Base-by-base conservation (phyloP, 2,329 filamentous ascomycete genomes). In the Fusarium camptoceras region DNA sequence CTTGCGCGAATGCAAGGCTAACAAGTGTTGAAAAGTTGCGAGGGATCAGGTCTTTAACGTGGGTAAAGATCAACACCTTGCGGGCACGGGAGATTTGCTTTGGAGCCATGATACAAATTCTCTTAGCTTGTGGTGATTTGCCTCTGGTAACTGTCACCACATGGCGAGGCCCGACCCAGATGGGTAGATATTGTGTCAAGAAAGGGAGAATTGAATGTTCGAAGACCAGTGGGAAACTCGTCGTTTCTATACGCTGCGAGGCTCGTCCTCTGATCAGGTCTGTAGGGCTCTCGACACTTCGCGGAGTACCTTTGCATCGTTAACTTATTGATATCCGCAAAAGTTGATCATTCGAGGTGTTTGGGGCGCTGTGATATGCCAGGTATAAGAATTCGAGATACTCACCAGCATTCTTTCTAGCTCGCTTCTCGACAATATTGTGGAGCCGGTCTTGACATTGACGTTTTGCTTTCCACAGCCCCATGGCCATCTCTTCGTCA, bases 141-240 rank as follows among this genome's bases (percentile, higher is more conserved):
- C 81, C 82, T 24, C 80, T 76, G 10, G 72, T 77, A 31, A 82
- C 79, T 50, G 76, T 81, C 63, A 84, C 76, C 49, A 80, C 76
- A 54, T 84, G 80, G 9, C 78, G 77, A 0, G 79, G 76, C 1
- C 81, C 81, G 46, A 81, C 78, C 81, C 81, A 83, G 34, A 77
- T 78, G 4, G 81, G 81, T 30, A 84, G 69, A 54, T 82, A 80
- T 44, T 82, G 79, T 50, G 78, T 69, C 1, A 84, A 75, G 58
- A 84, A 84, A 5, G 83, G 82, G 2, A 84, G 78, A 4, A 84
- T 75, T 12, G 78, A 76, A 43, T 84, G 82, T 51, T 84, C 82
- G 75, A 82, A 84, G 7, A 83, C 65, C 1, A 83, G 56, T 0
- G 82, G 78, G 55, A 84, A 84, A 57, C 73, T 79, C 1, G 78